A percentile compares a stretch with the other conserved stretches of the same genome.
phyloP scores from a whole-genome alignment of 306 rosid species.

The Mimosa pudica region DNA sequence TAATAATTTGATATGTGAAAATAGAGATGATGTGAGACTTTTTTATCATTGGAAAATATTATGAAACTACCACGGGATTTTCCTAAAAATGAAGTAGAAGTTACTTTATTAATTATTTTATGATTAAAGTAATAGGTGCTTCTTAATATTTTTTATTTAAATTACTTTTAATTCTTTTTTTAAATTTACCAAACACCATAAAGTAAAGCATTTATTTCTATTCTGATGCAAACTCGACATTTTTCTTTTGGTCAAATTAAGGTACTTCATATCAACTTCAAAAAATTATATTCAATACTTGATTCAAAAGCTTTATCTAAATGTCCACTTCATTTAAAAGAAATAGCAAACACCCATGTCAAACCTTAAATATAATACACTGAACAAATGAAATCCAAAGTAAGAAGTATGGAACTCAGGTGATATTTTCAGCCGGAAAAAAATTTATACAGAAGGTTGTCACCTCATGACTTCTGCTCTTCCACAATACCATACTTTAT shows the following conservation, averaged over 20 bases:
- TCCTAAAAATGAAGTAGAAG: too few species aligned
- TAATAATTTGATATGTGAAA: too few species aligned
- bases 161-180: too few species aligned
- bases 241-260: too few species aligned
- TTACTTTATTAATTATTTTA: too few species aligned
- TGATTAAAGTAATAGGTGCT: too few species aligned
- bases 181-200: not conserved
- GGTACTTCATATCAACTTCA: not conserved
- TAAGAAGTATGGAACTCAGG: not conserved
- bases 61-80: too few species aligned
- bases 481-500: conserved; percentile 14
- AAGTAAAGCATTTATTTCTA: too few species aligned
- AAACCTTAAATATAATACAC: not conserved
- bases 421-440: not conserved
- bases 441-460: not conserved
- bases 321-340: not conserved
- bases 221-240: too few species aligned
- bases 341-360: not conserved
- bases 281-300: not conserved
- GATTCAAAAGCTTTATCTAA: not conserved
- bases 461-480: conserved; percentile 30
- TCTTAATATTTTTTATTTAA: too few species aligned
- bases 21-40: too few species aligned
- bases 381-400: not conserved
- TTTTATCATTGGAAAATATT: too few species aligned